Percentiles rank a stretch among this genome's conserved stretches.
Evolutionary conservation across 2,329 filamentous ascomycete species (phyloP).

Genomic region (Pseudonectria buxi): DNA sequence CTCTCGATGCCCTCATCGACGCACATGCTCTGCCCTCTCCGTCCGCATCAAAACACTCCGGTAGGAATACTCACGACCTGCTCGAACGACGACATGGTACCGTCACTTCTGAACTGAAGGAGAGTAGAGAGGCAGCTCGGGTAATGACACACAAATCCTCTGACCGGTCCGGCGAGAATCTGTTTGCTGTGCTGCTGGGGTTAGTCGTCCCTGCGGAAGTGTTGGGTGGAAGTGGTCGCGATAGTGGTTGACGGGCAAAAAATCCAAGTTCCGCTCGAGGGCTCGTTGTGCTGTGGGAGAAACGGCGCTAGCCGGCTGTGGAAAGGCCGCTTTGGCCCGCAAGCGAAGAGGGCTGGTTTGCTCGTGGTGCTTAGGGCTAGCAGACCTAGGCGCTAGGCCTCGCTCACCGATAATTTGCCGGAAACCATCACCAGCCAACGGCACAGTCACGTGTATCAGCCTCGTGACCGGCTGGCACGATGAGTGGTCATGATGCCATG

Average conservation of each 20-base stretch:
- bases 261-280: constrained; percentile 33
- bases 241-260: constrained; percentile 33
- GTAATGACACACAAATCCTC: constrained; percentile 31
- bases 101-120: constrained; percentile 29
- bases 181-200: constrained; percentile 35
- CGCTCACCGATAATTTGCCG: constrained; percentile 26
- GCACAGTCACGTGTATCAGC: too few relatives aligned
- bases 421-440: neutral
- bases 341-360: constrained; percentile 31
- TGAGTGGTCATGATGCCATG: too few relatives aligned
- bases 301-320: constrained; percentile 27
- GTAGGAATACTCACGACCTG: constrained; percentile 54
- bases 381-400: constrained; percentile 28
- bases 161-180: constrained; percentile 32
- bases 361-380: constrained; percentile 32
- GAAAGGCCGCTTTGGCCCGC: constrained; percentile 22
- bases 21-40: neutral
- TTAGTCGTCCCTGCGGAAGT: constrained; percentile 34
- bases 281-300: constrained; percentile 34
- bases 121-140: constrained; percentile 29
- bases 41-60: constrained; percentile 13
- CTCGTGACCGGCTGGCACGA: too few relatives aligned
- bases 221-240: constrained; percentile 35
- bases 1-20: neutral
- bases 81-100: constrained; percentile 62